phyloP scores from a whole-genome alignment of 345 rosid species.

The Geranium rotundifolium region DNA sequence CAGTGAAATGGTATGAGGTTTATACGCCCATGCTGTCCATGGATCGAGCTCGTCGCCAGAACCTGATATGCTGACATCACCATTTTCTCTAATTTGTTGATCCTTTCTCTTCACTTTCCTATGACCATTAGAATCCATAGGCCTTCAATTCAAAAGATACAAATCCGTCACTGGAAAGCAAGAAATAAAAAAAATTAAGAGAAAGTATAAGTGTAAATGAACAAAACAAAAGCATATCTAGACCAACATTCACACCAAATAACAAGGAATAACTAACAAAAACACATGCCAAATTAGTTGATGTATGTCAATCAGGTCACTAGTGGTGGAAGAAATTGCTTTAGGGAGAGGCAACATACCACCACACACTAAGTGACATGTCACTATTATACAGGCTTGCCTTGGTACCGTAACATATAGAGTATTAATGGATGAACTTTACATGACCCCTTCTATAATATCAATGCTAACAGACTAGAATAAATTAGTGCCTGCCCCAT shows the following conservation, averaged over 20 bases:
- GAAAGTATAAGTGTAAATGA: neutral
- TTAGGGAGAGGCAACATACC: too few relatives aligned
- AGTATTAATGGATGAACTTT: too few relatives aligned
- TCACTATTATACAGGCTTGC: neutral
- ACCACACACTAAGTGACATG: too few relatives aligned
- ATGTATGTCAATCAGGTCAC: too few relatives aligned
- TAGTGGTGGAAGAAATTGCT: neutral
- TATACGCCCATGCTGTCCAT: slow-evolving; percentile 99
- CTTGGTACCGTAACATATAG: neutral
- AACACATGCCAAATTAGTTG: too few relatives aligned
- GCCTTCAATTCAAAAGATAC: slow-evolving; percentile 4
- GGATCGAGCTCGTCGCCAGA: slow-evolving; percentile 70
- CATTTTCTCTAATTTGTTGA: slow-evolving; percentile 41
- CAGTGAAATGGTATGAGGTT: slow-evolving; percentile 84
- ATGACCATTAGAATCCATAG: slow-evolving; percentile 57
- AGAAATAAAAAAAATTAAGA: neutral
- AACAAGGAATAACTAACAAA: too few relatives aligned
- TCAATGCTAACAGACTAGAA: neutral
- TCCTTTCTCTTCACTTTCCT: slow-evolving; percentile 44
- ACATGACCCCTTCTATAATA: neutral
- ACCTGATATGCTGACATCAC: slow-evolving; percentile 19
- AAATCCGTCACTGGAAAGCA: slow-evolving; percentile 20
- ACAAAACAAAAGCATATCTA: neutral
- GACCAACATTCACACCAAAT: neutral
- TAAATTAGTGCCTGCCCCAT: too few relatives aligned